Evolutionary conservation across 2,329 filamentous ascomycete species (phyloP).

Genomic region (Metarhizium humberi): DNA sequence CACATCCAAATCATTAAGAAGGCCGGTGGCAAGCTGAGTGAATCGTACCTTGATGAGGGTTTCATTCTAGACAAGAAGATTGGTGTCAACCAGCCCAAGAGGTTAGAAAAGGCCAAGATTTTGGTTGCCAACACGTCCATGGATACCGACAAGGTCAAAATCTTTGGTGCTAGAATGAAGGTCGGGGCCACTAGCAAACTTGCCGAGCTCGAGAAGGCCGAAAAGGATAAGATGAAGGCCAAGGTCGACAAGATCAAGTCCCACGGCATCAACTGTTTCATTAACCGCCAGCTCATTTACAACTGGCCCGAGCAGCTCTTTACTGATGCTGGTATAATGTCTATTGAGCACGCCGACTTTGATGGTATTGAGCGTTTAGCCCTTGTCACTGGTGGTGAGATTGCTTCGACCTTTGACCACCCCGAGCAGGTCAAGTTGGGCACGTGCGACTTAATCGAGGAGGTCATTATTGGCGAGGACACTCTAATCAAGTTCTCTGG

Average conservation of each 20-base stretch:
- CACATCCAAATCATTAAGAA: slow-evolving; percentile 99
- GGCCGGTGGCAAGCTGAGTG: slow-evolving; percentile 90
- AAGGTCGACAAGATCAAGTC: slow-evolving; percentile 99
- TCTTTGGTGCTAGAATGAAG: slow-evolving; percentile 95
- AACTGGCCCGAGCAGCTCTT: slow-evolving; percentile 99
- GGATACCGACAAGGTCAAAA: slow-evolving; percentile 99
- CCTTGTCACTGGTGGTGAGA: slow-evolving; percentile 93
- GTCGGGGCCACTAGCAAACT: slow-evolving; percentile 93
- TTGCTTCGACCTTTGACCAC: slow-evolving; percentile 95
- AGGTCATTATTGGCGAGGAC: slow-evolving; percentile 97
- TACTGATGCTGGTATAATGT: slow-evolving; percentile 93
- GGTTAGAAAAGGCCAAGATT: slow-evolving; percentile 96
- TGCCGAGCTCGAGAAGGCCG: slow-evolving; percentile 95
- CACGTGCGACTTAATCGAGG: slow-evolving; percentile 90
- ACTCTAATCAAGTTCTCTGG: slow-evolving; percentile 96
- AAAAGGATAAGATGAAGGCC: slow-evolving; percentile 98
- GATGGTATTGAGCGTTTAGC: slow-evolving; percentile 94
- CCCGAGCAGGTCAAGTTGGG: slow-evolving; percentile 95
- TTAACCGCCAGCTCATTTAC: slow-evolving; percentile 98
- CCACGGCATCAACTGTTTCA: slow-evolving; percentile 99
- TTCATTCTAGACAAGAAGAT: slow-evolving; percentile 99
- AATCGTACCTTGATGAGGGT: slow-evolving; percentile 95
- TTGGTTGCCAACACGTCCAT: slow-evolving; percentile 96
- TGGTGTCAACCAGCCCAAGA: slow-evolving; percentile 95
- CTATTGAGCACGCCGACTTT: slow-evolving; percentile 98